Conservation (phyloP, 306 rosid genomes). For the Rosa chinensis region DNA sequence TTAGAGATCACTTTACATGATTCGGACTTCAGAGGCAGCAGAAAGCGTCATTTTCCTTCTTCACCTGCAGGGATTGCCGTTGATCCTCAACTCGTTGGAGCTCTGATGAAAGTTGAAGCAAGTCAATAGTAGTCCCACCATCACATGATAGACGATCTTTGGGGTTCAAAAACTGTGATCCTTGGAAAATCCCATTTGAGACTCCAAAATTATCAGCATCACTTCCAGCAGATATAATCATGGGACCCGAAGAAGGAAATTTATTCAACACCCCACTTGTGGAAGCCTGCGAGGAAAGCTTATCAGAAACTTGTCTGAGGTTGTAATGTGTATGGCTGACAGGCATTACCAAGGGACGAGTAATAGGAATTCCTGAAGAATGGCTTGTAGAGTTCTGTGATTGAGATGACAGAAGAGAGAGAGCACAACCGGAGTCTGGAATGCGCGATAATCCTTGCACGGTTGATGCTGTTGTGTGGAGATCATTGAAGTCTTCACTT, state of each 20-base stretch:
- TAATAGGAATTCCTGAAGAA: constrained; percentile 57
- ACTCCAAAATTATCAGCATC: constrained; percentile 54
- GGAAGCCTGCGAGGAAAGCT: constrained; percentile 58
- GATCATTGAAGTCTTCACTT: constrained; percentile 58
- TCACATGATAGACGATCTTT: constrained; percentile 46
- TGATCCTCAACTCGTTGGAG: constrained; percentile 83
- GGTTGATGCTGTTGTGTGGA: constrained; percentile 46
- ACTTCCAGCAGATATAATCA: constrained; percentile 44
- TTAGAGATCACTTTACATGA: constrained; percentile 38
- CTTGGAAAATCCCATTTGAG: constrained; percentile 55
- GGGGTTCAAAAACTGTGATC: constrained; percentile 41
- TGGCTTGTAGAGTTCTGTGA: constrained; percentile 69
- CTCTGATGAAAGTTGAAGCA: constrained; percentile 83
- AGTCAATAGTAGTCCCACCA: constrained; percentile 65
- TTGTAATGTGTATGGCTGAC: constrained; percentile 50
- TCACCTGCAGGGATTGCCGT: constrained; percentile 56
- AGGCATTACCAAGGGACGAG: constrained; percentile 47
- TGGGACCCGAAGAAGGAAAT: constrained; percentile 44
- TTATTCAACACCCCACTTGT: constrained; percentile 45
- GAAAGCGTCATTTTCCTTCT: constrained; percentile 57
- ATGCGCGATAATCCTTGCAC: constrained; percentile 54
- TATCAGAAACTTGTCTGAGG: constrained; percentile 49
- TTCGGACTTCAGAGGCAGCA: constrained; percentile 46
- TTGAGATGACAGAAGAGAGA: constrained; percentile 99
- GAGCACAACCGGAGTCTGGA: constrained; percentile 78